phyloP scores from a whole-genome alignment of 163 green algal species.

The Trebouxiophyceae sp. region DNA sequence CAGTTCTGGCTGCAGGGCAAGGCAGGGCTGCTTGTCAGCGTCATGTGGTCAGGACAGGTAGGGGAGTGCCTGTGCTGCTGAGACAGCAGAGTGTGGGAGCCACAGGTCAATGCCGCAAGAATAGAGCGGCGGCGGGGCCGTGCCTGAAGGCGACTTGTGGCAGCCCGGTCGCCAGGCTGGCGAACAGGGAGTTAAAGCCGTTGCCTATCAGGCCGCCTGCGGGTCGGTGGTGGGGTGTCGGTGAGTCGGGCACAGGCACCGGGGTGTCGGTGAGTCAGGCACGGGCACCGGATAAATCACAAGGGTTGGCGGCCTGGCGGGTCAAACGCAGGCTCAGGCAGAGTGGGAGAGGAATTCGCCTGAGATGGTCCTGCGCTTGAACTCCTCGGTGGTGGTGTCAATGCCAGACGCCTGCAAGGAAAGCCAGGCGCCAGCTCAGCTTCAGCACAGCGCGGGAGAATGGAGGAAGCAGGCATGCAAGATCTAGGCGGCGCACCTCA shows the following conservation, averaged over 20 bases:
- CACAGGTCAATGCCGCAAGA: too few relatives aligned
- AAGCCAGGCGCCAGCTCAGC: not conserved
- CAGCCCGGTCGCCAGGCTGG: not conserved
- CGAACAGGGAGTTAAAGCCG: not conserved
- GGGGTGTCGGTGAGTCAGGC: too few relatives aligned
- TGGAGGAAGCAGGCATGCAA: not conserved
- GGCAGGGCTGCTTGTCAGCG: not conserved
- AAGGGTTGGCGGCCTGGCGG: too few relatives aligned
- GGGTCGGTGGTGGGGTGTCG: too few relatives aligned
- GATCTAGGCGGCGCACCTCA: too few relatives aligned
- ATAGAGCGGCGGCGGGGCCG: too few relatives aligned
- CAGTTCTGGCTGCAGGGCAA: not conserved
- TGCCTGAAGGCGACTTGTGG: not conserved
- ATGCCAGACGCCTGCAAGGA: constrained; percentile 41
- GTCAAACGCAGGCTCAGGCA: too few relatives aligned
- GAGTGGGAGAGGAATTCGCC: too few relatives aligned
- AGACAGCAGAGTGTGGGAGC: not conserved
- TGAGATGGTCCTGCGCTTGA: constrained; percentile 33
- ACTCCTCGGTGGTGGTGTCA: constrained; percentile 15
- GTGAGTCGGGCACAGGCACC: too few relatives aligned
- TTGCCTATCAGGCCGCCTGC: too few relatives aligned
- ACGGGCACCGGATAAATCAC: too few relatives aligned
- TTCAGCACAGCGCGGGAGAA: not conserved
- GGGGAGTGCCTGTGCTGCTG: not conserved
- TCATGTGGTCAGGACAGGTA: too few relatives aligned